Evolutionary conservation across 2,329 filamentous ascomycete species (phyloP).

Genomic region (Cercospora citrullina): DNA sequence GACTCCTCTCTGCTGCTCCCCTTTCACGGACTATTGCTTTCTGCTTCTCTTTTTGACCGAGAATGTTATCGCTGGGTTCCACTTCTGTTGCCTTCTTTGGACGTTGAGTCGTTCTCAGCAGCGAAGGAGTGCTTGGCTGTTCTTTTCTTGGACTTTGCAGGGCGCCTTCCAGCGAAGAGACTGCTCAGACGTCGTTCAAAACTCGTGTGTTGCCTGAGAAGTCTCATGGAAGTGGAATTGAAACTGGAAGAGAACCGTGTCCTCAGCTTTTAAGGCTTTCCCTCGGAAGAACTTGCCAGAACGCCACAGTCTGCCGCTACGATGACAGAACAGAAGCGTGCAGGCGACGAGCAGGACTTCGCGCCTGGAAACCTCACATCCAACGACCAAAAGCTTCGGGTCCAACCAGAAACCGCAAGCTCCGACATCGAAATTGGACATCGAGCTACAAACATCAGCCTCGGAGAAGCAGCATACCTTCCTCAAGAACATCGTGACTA

Average conservation of each 20-base stretch:
- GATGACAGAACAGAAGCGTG: not conserved
- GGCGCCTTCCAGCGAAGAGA: not conserved
- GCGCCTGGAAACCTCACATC: conserved; percentile 3
- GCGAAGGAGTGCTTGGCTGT: conserved; percentile 7
- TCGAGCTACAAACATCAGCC: conserved; percentile 32
- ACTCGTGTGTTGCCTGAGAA: not conserved
- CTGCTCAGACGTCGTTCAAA: not conserved
- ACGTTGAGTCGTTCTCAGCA: conserved; percentile 1
- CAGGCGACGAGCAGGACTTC: conserved; percentile 9
- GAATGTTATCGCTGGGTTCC: not conserved
- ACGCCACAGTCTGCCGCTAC: not conserved
- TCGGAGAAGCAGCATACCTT: conserved; percentile 38
- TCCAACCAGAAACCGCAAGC: conserved; percentile 7
- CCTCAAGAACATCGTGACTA: conserved; percentile 52
- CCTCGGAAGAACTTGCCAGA: not conserved
- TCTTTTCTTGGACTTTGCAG: not conserved
- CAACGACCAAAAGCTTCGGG: not conserved
- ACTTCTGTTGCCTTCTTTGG: not conserved
- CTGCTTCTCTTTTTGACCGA: not conserved
- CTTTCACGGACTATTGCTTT: not conserved
- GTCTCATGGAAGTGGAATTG: not conserved
- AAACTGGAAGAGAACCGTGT: not conserved
- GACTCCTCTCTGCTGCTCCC: conserved; percentile 1
- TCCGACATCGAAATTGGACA: conserved; percentile 30
- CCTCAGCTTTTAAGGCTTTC: not conserved